Evolutionary conservation across 306 rosid genomes (phyloP), one percentile per base, ranked within the genome.

Genomic region (Hippophae rhamnoides): DNA sequence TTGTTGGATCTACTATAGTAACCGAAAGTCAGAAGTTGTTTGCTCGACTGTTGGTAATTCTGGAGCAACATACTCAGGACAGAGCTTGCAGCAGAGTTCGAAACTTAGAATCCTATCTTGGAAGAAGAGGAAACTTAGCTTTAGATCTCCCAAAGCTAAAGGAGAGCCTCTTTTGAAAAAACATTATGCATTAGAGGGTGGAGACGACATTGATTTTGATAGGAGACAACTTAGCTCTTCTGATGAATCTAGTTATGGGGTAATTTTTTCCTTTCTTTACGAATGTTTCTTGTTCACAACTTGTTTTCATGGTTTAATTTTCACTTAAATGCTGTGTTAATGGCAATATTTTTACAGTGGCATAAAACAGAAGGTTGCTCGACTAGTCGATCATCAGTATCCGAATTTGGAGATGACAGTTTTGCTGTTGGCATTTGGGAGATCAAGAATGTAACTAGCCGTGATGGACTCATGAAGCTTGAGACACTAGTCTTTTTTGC

Each of bases 121-220:
- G 80, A 76, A 40, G 70, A 76, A 76, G 53, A 66, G 80, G 49
- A 76, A 70, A 56, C 31, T 76, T 47, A 66, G 71, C 73, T 66
- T 70, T 52, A 53, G 63, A 70, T 61, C 76, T 63, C 53, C 60
- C 3, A 70, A 71, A 49, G 6, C 55, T 61, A 70, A 67, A 38
- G 80, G 67, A 44, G 80, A 76, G 64, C 73, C 80, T 53, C 80
- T 76, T 53, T 54, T 76, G 51, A 66, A 67, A 31, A 67, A 76
- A 56, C 72, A 70, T 26, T 69, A 66, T 47, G 75, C 68, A 43
- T 75, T 69, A 52, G 72, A 75, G 7, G 79, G 79, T 26, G 79
- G 79, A 10, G 79, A 75, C 23, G 79, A 75, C 51, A 75, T 75
- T 43, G 79, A 75, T 52, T 69, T 59, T 13, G 67, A 65, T 27